Base-by-base conservation (phyloP, 1,139 yeast species). In the Barnettozyma hawaiiensis region DNA sequence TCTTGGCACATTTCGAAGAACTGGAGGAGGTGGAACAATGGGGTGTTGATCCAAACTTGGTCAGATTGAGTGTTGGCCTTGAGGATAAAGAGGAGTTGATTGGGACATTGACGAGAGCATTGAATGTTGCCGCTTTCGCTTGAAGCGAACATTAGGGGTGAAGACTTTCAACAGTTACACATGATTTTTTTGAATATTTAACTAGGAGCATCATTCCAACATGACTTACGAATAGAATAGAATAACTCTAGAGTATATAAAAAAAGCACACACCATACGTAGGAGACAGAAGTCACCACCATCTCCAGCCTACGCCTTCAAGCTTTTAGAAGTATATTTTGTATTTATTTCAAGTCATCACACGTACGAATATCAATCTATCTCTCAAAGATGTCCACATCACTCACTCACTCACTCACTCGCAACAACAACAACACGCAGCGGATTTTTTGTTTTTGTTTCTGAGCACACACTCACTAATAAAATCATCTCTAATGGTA, bases 1-100 rank as follows among this genome's bases (percentile, higher is more conserved):
- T 92, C 38, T 71, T 92, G 48, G 97, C 97, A 0, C 97, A 92
- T 62, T 90, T 80, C 60, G 73, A 69, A 39, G 97, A 90, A 60
- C 66, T 89, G 46, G 95, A 86, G 47, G 90, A 83, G 61, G 82
- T 85, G 20, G 85, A 75, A 45, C 69, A 80, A 54, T 89, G 86
- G 80, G 97, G 95, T 3, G 89, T 92, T 23, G 96, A 86, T 57
- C 68, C 81, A 49, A 75, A 83, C 55, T 68, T 92, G 53, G 79
- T 92, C 37, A 73, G 98, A 59, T 75, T 92, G 44, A 85, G 96
- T 58, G 78, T 92, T 43, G 98, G 98, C 0, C 66, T 83, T 46
- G 94, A 84, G 58, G 81, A 78, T 40, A 67, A 70, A 27, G 69
- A 67, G 2, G 75, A 73, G 31, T 68, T 84, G 49, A 53, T 77